Conservation (phyloP, 2,329 filamentous ascomycete genomes). For the Chaetomiaceae sp. region DNA sequence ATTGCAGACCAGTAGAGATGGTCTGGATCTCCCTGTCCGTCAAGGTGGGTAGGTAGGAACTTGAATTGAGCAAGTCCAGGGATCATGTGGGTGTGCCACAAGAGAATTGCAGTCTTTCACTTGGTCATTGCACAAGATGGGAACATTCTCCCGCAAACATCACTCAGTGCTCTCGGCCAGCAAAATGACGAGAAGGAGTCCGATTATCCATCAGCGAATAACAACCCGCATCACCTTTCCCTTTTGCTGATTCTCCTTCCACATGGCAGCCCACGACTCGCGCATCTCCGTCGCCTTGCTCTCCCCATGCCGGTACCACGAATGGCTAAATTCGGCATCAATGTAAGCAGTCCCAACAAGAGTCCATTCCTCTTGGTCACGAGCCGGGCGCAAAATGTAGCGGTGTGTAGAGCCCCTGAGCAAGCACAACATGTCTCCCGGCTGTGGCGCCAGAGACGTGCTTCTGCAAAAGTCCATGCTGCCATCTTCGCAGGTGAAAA, state of each 20-base stretch:
- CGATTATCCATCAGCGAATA: background rate
- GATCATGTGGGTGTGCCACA: too few species aligned
- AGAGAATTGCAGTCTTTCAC: too few species aligned
- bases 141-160: too few species aligned
- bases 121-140: too few species aligned
- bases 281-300: background rate
- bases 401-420: background rate
- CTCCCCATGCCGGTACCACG: background rate
- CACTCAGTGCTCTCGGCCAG: too few species aligned
- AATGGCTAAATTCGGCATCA: background rate
- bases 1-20: too few species aligned
- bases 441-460: background rate
- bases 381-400: background rate
- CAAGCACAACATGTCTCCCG: background rate
- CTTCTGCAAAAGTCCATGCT: background rate
- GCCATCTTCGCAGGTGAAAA: background rate
- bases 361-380: background rate
- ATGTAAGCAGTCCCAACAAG: background rate
- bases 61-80: too few species aligned
- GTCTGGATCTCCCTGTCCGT: too few species aligned
- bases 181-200: too few species aligned
- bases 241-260: background rate
- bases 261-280: background rate
- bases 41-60: too few species aligned
- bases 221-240: background rate